Base-by-base conservation (phyloP, 768 basidiomycete genomes). In the Russula sp. region DNA sequence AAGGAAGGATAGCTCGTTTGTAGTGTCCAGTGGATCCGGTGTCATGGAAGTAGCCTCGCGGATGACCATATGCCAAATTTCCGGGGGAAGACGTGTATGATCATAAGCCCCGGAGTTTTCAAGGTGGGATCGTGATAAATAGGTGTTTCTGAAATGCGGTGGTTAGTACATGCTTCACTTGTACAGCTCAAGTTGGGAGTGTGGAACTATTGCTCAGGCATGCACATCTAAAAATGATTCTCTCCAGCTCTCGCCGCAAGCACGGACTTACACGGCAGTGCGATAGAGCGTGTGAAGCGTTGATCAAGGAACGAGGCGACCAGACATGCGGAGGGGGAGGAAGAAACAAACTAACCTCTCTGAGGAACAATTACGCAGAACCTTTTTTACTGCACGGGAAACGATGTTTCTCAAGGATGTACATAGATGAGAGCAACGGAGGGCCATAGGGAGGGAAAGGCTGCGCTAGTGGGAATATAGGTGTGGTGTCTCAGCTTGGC, bases 1-100 rank as follows among this genome's bases (percentile, higher is more conserved):
- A 60, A 88, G 77, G 71, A 88, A 89, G 6, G 85, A 85, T 54
- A 86, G 75, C 10, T 83, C 76, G 32, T 77, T 75, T 3, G 78
- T 75, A 35, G 79, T 78, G 61, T 80, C 77, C 61, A 81, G 75
- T 11, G 78, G 79, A 64, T 83, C 78, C 57, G 77, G 74, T 48
- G 70, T 70, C 66, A 74, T 72, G 64, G 74, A 70, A 22, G 82
- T 80, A 1, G 85, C 85, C 68, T 81, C 81, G 45, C 82, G 82
- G 57, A 89, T 74, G 62, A 89, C 80, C 68, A 80, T 72, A n/a
- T 82, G 74, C 87, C 87, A 89, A 7, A 89, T 70, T 67, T 89
- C 87, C 1, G 79, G 70, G 0, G 87, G 87, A 14, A 88, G 77
- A 9, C 59, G 63, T 22, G 55, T 45, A 42, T 67, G 47, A 40